phyloP scores from a whole-genome alignment of 106 monocot genomes.

The Dactylorhiza incarnata region DNA sequence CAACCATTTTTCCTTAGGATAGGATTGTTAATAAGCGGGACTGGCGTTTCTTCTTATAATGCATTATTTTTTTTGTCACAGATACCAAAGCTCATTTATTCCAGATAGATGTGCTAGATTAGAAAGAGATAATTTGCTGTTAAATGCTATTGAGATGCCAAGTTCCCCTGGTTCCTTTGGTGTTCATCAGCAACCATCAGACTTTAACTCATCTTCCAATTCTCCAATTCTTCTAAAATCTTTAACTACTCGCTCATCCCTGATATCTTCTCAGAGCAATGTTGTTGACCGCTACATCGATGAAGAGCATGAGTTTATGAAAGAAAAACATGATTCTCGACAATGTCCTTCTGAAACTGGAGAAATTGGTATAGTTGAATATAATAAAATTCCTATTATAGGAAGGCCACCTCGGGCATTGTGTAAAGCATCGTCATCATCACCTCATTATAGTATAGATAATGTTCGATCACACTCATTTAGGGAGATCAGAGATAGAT shows the following conservation, averaged over 20 bases:
- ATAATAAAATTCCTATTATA: slow-evolving; percentile 21
- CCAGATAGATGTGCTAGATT: slow-evolving; percentile 19
- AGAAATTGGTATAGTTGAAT: slow-evolving; percentile 26
- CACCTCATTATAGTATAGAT: slow-evolving; percentile 34
- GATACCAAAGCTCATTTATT: slow-evolving; percentile 18
- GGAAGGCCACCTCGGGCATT: slow-evolving; percentile 53
- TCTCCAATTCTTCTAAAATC: slow-evolving; percentile 40
- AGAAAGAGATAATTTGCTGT: slow-evolving; percentile 16
- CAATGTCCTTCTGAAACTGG: slow-evolving; percentile 8
- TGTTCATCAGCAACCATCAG: slow-evolving; percentile 21
- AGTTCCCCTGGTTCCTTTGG: slow-evolving; percentile 24
- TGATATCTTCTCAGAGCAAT: slow-evolving; percentile 13
- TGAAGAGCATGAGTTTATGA: slow-evolving; percentile 29
- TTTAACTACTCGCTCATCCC: slow-evolving; percentile 20
- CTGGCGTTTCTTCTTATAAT: neutral
- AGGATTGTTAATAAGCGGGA: neutral
- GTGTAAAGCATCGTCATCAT: slow-evolving; percentile 41
- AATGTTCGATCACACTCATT: slow-evolving; percentile 27
- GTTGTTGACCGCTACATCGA: slow-evolving; percentile 45
- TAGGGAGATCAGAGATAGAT: slow-evolving; percentile 30
- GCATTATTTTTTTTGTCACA: neutral
- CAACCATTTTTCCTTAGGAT: neutral
- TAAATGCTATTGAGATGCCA: slow-evolving; percentile 20
- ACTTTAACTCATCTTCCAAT: slow-evolving; percentile 23
- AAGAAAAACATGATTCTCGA: slow-evolving; percentile 10